Percentiles rank a stretch among this genome's conserved stretches.
phyloP scores from a whole-genome alignment of 495 filamentous ascomycete genomes.

The Talaromyces adpressus region DNA sequence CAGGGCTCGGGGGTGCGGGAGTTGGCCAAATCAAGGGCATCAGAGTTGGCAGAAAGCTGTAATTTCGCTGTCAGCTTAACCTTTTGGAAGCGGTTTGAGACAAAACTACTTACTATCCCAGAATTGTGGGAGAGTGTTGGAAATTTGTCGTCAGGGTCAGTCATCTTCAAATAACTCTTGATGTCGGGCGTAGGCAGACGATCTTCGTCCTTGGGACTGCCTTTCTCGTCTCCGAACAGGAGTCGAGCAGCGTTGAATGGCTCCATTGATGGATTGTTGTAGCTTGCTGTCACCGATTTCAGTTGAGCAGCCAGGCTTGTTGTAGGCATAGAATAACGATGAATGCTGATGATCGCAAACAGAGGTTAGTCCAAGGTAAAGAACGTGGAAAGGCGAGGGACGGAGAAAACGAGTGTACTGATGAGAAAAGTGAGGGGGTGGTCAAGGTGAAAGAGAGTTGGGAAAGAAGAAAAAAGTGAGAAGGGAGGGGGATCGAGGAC shows the following conservation, averaged over 20 bases:
- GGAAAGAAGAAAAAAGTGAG: conserved; percentile 12
- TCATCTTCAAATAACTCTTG: conserved; percentile 65
- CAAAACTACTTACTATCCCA: conserved; percentile 52
- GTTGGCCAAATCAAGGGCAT: conserved; percentile 73
- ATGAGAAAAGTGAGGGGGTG: conserved; percentile 7
- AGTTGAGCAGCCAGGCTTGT: conserved; percentile 54
- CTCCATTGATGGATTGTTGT: conserved; percentile 46
- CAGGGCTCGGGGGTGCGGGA: conserved; percentile 64
- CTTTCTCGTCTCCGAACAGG: conserved; percentile 66
- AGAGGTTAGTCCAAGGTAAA: background rate
- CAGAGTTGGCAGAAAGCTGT: conserved; percentile 74
- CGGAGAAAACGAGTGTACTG: conserved; percentile 11
- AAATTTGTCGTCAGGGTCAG: conserved; percentile 73
- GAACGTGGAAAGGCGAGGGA: conserved; percentile 8
- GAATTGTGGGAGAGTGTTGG: conserved; percentile 67
- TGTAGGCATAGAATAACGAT: conserved; percentile 87
- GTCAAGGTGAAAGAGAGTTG: conserved; percentile 4
- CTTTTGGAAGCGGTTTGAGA: background rate
- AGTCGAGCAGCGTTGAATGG: conserved; percentile 73
- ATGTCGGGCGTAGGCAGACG: conserved; percentile 52
- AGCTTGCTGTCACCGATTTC: conserved; percentile 40
- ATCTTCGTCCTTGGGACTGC: conserved; percentile 39
- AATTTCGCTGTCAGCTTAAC: conserved; percentile 17
- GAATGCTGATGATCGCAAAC: conserved; percentile 42
- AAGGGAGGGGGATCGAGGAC: conserved; percentile 10